Evolutionary conservation across 1,139 yeast genomes (phyloP), one percentile per base, ranked within the genome.

Genomic region (Kodamaea ohmeri): DNA sequence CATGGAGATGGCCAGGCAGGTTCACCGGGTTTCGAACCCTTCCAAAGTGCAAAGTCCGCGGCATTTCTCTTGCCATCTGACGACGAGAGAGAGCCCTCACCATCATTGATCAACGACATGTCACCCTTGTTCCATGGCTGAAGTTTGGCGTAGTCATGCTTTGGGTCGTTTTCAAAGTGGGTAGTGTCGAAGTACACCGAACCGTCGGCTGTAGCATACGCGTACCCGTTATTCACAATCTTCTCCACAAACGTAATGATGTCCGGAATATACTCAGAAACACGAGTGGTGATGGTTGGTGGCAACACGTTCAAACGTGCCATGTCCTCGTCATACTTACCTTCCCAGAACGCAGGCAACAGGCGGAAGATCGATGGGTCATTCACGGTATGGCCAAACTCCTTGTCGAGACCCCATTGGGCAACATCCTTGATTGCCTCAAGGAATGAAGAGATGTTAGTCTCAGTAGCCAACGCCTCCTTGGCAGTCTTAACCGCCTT

Each of bases 51-150:
- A 64, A 92, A 92, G 62, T 92, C 99, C 21, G 88, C 85, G 4
- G 84, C 63, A 42, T 80, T 83, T 51, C 73, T 76, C 64, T 90
- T 90, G 24, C 76, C 66, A 16, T 60, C 59, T 27, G 67, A 62
- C 1, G 76, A 64, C 16, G 83, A 68, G 39, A 90, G 71, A 9
- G 95, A 83, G 17, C 99, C 99, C 63, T 94, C 99, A 40, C 97
- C 99, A 53, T 92, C 99, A 41, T 83, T 84, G 43, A 92, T 84
- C 44, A 92, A 76, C 35, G 83, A 90, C 61, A 81, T 67, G 50
- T 89, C 83, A 39, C 96, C 96, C 61, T 87, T 87, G 58, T 90
- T 90, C 97, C 97, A 92, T 15, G 99, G 99, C 65, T 92, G 97
- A 52, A 92, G 78, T 62, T 94, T 94, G 33, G 98, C 97, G 60